These are phyloP conservation scores for Leccinum boreale DNA, from an alignment of 768 basidiomycete species.

Conservation along the genomic window DNA sequence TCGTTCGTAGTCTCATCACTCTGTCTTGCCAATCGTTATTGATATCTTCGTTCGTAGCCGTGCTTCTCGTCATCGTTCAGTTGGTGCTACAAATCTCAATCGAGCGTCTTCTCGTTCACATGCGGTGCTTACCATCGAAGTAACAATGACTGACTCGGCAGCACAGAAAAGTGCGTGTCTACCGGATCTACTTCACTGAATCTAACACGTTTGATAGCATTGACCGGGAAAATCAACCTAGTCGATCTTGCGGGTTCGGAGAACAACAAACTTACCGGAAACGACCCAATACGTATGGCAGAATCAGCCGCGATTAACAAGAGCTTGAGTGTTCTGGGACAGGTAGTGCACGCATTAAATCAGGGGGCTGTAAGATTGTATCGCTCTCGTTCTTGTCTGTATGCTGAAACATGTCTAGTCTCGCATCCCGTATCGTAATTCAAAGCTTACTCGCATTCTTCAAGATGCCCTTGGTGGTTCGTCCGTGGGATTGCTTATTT, in stretches of 20 bases:
- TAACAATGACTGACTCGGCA: conserved; percentile 51
- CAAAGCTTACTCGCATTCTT: conserved; percentile 82
- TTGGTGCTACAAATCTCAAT: conserved; percentile 85
- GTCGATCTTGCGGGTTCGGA: conserved; percentile 91
- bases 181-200: no score
- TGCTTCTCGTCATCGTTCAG: conserved; percentile 75
- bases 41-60: conserved; percentile 37
- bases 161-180: conserved; percentile 50
- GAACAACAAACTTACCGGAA: conserved; percentile 89
- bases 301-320: conserved; percentile 91
- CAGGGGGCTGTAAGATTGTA: conserved; percentile 51
- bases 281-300: conserved; percentile 81
- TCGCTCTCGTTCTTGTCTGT: background rate
- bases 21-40: background rate
- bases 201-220: conserved; percentile 37
- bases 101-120: conserved; percentile 84
- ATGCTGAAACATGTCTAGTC: conserved; percentile 38
- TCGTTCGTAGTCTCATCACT: conserved; percentile 34
- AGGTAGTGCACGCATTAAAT: conserved; percentile 85
- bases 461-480: conserved; percentile 88
- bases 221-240: conserved; percentile 77
- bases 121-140: conserved; percentile 76
- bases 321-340: conserved; percentile 80
- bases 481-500: conserved; percentile 77
- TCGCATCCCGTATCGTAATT: conserved; percentile 86